Percentiles rank a stretch among this genome's conserved stretches.
Conservation (phyloP, 495 filamentous ascomycete species). For the Ramalina intermedia region DNA sequence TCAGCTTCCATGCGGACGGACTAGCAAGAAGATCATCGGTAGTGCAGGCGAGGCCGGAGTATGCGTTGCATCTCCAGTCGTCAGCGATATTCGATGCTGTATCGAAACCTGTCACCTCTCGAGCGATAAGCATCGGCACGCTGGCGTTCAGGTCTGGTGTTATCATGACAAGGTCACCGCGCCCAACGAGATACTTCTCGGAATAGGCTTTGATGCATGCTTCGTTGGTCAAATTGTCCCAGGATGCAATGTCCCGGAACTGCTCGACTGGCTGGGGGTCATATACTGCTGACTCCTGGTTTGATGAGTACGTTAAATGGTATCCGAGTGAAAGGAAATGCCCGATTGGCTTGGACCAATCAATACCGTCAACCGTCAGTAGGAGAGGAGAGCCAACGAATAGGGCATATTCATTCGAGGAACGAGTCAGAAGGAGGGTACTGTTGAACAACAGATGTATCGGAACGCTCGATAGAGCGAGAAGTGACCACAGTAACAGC, state of each 20-base stretch:
- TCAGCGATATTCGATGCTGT: neutral
- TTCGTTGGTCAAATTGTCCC: slow-evolving; percentile 1
- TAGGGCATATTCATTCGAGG: slow-evolving; percentile 15
- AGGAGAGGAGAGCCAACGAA: neutral
- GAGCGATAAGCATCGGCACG: neutral
- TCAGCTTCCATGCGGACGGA: neutral
- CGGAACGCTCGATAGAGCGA: slow-evolving; percentile 1
- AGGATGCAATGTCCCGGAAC: slow-evolving; percentile 17
- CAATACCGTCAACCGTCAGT: neutral
- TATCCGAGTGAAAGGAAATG: neutral
- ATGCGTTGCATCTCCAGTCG: neutral
- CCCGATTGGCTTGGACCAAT: neutral
- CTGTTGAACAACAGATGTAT: slow-evolving; percentile 16
- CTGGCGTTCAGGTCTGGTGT: neutral
- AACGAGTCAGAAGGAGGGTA: slow-evolving; percentile 13
- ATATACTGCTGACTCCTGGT: slow-evolving; percentile 17
- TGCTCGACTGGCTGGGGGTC: slow-evolving; percentile 18
- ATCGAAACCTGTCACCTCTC: neutral
- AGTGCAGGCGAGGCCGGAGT: neutral
- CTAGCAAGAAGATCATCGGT: neutral
- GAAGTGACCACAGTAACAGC: slow-evolving; percentile 1
- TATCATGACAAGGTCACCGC: slow-evolving; percentile 1
- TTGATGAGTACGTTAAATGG: neutral
- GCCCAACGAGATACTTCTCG: neutral
- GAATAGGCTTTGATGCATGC: slow-evolving; percentile 3